phyloP scores from a whole-genome alignment of 495 filamentous ascomycete genomes.

The Daldinia grandis region DNA sequence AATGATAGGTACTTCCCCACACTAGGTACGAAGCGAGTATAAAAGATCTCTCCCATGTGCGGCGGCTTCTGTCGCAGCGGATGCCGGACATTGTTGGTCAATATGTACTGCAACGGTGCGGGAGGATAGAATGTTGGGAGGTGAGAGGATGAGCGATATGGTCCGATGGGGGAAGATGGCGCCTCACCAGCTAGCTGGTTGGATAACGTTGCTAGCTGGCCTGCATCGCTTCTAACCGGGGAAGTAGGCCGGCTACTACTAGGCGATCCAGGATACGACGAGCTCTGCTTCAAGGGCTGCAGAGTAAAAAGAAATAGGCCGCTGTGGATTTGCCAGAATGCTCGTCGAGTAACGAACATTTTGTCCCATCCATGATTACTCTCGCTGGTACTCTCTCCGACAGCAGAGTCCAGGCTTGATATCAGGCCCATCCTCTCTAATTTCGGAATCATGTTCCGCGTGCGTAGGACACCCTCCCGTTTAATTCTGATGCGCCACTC shows the following conservation, averaged over 20 bases:
- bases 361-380: conserved; percentile 72
- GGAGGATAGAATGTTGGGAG: conserved; percentile 92
- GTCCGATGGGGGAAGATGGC: conserved; percentile 59
- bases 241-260: conserved; percentile 63
- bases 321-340: conserved; percentile 93
- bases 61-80: conserved; percentile 90
- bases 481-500: conserved; percentile 91
- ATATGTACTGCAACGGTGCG: conserved; percentile 78
- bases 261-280: conserved; percentile 67
- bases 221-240: conserved; percentile 61
- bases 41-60: conserved; percentile 87
- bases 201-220: conserved; percentile 15
- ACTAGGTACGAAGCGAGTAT: conserved; percentile 84
- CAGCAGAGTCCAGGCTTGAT: conserved; percentile 74
- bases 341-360: conserved; percentile 81
- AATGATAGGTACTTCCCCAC: conserved; percentile 88
- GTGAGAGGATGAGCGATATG: conserved; percentile 80
- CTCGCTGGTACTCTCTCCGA: conserved; percentile 71
- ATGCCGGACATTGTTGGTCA: conserved; percentile 82
- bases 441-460: conserved; percentile 83
- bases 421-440: conserved; percentile 93
- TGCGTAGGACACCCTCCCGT: conserved; percentile 85
- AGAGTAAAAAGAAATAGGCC: conserved; percentile 88
- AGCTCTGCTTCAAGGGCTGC: conserved; percentile 61
- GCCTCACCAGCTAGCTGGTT: conserved; percentile 41